Base-by-base conservation (phyloP, 2,329 filamentous ascomycete species). In the Davidsoniella eucalypti region DNA sequence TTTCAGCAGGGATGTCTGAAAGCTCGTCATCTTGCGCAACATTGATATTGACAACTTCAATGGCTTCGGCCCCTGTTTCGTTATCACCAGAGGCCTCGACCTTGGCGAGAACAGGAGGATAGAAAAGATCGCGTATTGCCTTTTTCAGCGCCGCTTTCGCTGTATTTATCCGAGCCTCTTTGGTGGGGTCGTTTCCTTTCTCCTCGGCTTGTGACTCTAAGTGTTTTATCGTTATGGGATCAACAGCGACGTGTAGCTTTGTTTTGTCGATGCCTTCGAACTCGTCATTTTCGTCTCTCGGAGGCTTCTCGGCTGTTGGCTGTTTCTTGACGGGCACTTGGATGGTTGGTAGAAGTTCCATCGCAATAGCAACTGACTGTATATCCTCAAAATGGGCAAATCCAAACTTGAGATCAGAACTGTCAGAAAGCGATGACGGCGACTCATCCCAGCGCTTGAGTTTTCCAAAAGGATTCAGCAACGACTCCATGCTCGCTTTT, bases 301-400 rank as follows among this genome's bases (percentile, higher is more conserved):
- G 57, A 2, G 63, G 59, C 1, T 68, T 66, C 9, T 68, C 67
- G 26, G 63, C 68, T 21, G 73, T 67, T 16, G 69, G 65, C 64
- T 90, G 84, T 63, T 80, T 83, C 67, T 87, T 85, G 39, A 80
- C 70, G 26, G 92, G 92, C 45, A 96, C 77, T 61, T 87, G 73
- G 55, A 95, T 71, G 58, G 92, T 82, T 61, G 80, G 79, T 58
- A 95, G 76, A 51, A 94, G 76, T 63, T 93, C 87, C 50, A 88
- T 79, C 41, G 90, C 92, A 42, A 82, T 82, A 62, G 82, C 80
- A 57, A 98, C 71, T 56, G 87, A 90, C 64, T 94, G 85, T 21
- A 82, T 79, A 63, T 96, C 88, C 55, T 94, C 90, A 64, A 84
- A 98, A 65, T 95, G 84, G 53, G 90, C 92, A 66, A 98, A 96